A percentile compares a stretch with the other conserved stretches of the same genome.
Conservation (phyloP, 305 asterid species). For the Fraxinus sp. region DNA sequence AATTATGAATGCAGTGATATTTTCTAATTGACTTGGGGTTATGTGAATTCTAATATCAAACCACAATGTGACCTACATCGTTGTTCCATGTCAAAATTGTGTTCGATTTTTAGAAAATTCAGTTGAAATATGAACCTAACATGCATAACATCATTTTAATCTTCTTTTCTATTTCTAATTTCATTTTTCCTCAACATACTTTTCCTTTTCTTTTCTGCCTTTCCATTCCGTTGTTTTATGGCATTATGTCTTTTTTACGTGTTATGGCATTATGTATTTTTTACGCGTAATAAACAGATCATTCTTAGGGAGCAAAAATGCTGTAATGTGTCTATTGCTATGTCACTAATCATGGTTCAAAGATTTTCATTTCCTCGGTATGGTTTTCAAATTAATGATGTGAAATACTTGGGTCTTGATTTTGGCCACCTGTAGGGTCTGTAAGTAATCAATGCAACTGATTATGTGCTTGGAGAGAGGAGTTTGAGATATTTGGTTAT, state of each 20-base stretch:
- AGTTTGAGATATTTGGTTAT: not conserved
- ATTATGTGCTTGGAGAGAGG: not conserved
- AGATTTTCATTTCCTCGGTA: not conserved
- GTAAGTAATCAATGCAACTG: not conserved
- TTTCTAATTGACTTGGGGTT: not conserved
- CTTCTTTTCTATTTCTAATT: not conserved
- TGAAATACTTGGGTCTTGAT: not conserved
- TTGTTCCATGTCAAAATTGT: not conserved
- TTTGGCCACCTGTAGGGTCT: not conserved
- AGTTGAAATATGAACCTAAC: not conserved
- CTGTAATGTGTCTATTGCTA: not conserved
- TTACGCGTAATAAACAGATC: not conserved
- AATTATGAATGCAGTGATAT: not conserved
- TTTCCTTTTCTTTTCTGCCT: not conserved
- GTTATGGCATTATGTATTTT: not conserved
- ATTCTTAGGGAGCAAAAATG: not conserved
- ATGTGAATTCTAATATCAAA: conserved; percentile 8
- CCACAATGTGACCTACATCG: not conserved
- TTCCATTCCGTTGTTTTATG: not conserved
- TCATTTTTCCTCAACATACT: not conserved
- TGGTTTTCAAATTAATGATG: not conserved
- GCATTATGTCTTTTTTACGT: too few species aligned
- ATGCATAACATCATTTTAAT: not conserved
- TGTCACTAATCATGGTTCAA: not conserved
- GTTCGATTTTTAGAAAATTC: not conserved